A percentile compares a stretch with the other conserved stretches of the same genome.
phyloP scores from a whole-genome alignment of 345 rosid genomes.

The Cardamine chenopodiifolia region DNA sequence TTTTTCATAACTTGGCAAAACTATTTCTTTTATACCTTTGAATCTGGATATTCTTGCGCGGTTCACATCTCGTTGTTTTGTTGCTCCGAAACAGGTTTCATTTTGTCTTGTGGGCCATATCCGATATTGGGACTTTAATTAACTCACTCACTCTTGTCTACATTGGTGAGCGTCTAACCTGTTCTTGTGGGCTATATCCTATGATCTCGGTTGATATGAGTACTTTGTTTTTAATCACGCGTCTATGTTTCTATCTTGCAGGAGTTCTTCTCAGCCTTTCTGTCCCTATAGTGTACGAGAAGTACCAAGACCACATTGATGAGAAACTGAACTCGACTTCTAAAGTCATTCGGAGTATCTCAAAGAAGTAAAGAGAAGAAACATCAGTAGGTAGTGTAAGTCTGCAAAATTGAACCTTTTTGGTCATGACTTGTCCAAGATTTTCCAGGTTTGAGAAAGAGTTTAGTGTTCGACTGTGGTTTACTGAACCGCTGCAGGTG shows the following conservation, averaged over 20 bases:
- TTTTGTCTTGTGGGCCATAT: constrained; percentile 56
- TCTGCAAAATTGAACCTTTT: constrained; percentile 6
- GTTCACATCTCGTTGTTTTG: background rate
- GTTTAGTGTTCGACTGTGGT: constrained; percentile 22
- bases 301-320: constrained; percentile 69
- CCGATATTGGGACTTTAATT: constrained; percentile 68
- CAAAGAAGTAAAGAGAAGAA: constrained; percentile 77
- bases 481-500: constrained; percentile 27
- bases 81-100: constrained; percentile 56
- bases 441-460: constrained; percentile 13
- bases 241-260: constrained; percentile 38
- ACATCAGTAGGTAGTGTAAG: constrained; percentile 55
- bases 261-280: constrained; percentile 74
- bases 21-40: background rate
- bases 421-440: constrained; percentile 6
- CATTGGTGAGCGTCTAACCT: constrained; percentile 58
- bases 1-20: background rate
- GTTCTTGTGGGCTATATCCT: background rate
- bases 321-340: constrained; percentile 57
- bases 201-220: constrained; percentile 4
- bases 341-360: constrained; percentile 49
- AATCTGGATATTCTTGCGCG: background rate
- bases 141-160: constrained; percentile 77
- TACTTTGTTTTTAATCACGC: background rate
- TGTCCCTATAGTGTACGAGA: constrained; percentile 69